Percentiles rank a stretch among this genome's conserved stretches.
Conservation (phyloP, 768 basidiomycete species). For the Auriculariales sp. region DNA sequence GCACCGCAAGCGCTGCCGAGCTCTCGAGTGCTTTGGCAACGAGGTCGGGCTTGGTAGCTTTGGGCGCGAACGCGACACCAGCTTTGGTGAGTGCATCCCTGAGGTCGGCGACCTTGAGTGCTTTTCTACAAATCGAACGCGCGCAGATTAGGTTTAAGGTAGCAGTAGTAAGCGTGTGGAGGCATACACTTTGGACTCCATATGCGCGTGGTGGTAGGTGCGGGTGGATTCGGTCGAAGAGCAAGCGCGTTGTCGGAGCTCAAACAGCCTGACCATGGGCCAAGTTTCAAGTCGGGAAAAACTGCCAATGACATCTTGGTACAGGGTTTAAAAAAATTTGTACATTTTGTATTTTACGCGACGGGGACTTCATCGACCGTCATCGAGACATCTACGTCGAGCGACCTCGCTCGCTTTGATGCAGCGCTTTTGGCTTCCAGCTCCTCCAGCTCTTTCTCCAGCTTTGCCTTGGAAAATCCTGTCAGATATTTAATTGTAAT, state of each 20-base stretch:
- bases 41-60: constrained; percentile 54
- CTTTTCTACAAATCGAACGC: constrained; percentile 27
- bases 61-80: constrained; percentile 30
- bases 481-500: not conserved
- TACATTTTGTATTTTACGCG: not conserved
- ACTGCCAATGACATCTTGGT: too few relatives aligned
- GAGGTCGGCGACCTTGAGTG: constrained; percentile 62
- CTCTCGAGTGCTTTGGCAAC: constrained; percentile 44
- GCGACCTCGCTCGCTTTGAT: not conserved
- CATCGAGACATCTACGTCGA: not conserved
- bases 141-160: not conserved
- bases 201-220: too few relatives aligned
- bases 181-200: constrained; percentile 27
- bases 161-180: not conserved
- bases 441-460: not conserved
- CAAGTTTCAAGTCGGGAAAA: too few relatives aligned
- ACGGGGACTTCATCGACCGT: not conserved
- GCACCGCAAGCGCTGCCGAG: constrained; percentile 34
- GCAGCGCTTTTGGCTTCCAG: not conserved
- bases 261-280: too few relatives aligned
- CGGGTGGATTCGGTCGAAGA: too few relatives aligned
- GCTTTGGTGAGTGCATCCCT: constrained; percentile 45
- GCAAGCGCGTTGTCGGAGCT: too few relatives aligned
- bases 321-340: too few relatives aligned
- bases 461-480: not conserved